Evolutionary conservation across 495 filamentous ascomycete genomes (phyloP).

Genomic region (Cryomyces antarcticus): DNA sequence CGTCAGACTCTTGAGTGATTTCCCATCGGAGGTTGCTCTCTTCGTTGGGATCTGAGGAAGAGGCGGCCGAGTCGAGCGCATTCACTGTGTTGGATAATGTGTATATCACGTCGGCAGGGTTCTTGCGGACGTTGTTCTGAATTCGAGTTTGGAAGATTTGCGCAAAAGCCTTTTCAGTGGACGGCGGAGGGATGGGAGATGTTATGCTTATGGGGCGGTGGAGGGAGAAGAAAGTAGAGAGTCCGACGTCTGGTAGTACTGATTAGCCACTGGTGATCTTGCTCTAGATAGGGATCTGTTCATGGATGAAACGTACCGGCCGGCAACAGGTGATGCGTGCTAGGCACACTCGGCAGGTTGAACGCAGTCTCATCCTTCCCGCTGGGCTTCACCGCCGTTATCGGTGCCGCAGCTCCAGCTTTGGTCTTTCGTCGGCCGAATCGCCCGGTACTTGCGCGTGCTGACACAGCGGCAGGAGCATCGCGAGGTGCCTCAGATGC

Average conservation of each 20-base stretch:
- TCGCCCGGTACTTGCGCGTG: background rate
- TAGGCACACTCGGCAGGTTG: conserved; percentile 63
- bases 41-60: conserved; percentile 19
- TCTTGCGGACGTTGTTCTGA: conserved; percentile 20
- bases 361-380: conserved; percentile 23
- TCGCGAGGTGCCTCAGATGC: conserved; percentile 6
- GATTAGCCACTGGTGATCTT: conserved; percentile 3
- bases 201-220: conserved; percentile 87
- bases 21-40: conserved; percentile 26
- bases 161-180: conserved; percentile 54
- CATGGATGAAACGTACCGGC: conserved; percentile 31
- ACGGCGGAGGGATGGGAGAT: conserved; percentile 48
- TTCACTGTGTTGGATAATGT: conserved; percentile 56
- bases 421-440: conserved; percentile 18
- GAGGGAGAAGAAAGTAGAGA: conserved; percentile 88
- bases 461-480: conserved; percentile 2
- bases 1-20: conserved; percentile 25
- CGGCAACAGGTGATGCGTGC: conserved; percentile 56
- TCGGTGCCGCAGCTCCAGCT: conserved; percentile 5
- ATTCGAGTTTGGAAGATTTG: conserved; percentile 50
- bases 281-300: background rate
- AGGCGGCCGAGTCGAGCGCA: conserved; percentile 35
- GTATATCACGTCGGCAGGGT: conserved; percentile 46
- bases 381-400: conserved; percentile 1
- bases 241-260: conserved; percentile 44